phyloP scores from a whole-genome alignment of 371 early-diverging fungal species.

The Cladochytrium tenue region DNA sequence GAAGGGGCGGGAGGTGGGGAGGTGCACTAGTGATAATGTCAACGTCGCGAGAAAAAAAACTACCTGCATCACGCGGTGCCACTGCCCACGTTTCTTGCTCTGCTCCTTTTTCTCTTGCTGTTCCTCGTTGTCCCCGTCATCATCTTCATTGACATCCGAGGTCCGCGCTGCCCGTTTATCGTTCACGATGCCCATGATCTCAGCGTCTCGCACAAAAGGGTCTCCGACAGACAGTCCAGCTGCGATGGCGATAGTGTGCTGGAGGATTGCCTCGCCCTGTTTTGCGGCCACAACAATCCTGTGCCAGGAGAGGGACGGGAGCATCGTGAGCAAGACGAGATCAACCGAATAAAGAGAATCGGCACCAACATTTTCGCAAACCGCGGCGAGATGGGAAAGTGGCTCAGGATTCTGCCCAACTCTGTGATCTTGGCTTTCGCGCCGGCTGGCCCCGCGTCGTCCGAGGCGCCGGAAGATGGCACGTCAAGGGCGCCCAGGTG shows the following conservation, averaged over 20 bases:
- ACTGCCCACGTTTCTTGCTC: constrained; percentile 33
- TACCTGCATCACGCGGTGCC: constrained; percentile 43
- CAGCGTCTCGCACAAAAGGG: constrained; percentile 65
- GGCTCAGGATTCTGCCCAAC: constrained; percentile 85
- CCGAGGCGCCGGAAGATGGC: constrained; percentile 38
- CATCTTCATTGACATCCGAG: constrained; percentile 8
- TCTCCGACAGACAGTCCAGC: constrained; percentile 91
- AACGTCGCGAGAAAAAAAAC: too few species aligned
- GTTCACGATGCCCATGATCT: constrained; percentile 16
- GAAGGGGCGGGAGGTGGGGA: too few species aligned
- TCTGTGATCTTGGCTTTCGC: constrained; percentile 64
- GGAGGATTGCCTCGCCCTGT: constrained; percentile 76
- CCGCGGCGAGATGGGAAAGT: constrained; percentile 93
- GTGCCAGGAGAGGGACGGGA: too few species aligned
- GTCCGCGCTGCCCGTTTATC: not conserved
- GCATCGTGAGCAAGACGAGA: constrained; percentile 1
- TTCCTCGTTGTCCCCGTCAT: constrained; percentile 27
- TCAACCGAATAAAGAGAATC: too few species aligned
- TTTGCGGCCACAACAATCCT: constrained; percentile 75
- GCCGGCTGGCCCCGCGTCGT: not conserved
- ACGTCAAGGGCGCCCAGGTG: constrained; percentile 49
- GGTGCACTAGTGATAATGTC: too few species aligned
- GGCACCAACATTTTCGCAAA: constrained; percentile 83
- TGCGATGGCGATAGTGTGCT: constrained; percentile 86
- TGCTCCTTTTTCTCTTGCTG: constrained; percentile 25